Base-by-base conservation (phyloP, 163 green algal species). In the Dunaliella salina region DNA sequence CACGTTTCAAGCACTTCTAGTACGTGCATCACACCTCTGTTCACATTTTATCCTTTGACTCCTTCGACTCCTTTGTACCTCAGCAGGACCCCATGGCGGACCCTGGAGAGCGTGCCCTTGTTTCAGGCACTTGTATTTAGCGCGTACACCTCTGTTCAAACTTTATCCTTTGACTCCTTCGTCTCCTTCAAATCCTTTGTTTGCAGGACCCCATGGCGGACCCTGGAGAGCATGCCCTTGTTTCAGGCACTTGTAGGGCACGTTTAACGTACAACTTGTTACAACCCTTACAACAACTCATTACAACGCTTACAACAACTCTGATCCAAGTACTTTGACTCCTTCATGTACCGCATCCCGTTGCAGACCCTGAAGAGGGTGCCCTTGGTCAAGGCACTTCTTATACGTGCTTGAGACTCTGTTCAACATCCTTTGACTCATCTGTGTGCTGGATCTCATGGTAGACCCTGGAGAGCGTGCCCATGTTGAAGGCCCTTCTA, bases 131-230 rank as follows among this genome's bases (percentile, higher is more conserved):
- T 50, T 50, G n/a, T 22, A 75, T 75, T n/a, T 75, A n/a, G n/a
- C n/a, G 18, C 20, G 18, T 75, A 75, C 22, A 22, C 22, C 22
- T 22, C 18, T 75, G 18, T n/a, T 75, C 22, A 22, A n/a, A 75
- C 22, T n/a, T 75, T n/a, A 18, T 75, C 20, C 20, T 75, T 22
- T 18, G 20, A 18, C 63, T 22, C 63, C 63, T 75, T n/a, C 17
- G 11, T 11, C 71, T 22, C 71, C 22, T 33, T 80, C 12, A 12
- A 35, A 11, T 80, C 71, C n/a, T n/a, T 33, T 20, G 71, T 18
- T 22, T 80, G 81, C 46, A 85, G 93, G 97, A 99, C 88, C 97
- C 97, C 33, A 96, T 99, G 95, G 94, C 96, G 33, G 93, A 96
- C 84, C 87, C 87, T 33, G 94, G 90, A 17, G 94, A 97, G 89